Evolutionary conservation across 163 green algal species (phyloP), one percentile per base, ranked within the genome.

Genomic region (Scenedesmus sp.): DNA sequence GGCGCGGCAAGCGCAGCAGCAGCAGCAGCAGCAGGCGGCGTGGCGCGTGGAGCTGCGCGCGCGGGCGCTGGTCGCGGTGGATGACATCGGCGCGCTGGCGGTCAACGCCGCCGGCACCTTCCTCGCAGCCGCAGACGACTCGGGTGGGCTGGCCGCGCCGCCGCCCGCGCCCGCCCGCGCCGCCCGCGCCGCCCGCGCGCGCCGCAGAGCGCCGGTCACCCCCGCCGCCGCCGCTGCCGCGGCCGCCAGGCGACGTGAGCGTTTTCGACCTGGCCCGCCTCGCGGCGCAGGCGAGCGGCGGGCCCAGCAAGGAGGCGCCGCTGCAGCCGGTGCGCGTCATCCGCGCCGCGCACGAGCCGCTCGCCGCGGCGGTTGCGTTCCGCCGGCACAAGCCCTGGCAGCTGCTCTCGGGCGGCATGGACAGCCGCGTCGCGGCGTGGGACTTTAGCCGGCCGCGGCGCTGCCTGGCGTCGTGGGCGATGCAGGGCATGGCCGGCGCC

Each of bases 371-470:
- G 2, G 73, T 76, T 2, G 39, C 34, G 13, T 85, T 85, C 34
- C 58, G 80, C n/a, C 7, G 31, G 1, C 64, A 80, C 44, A 80
- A 83, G 39, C 80, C 80, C 50, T 85, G 80, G 80, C 73, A 85
- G 47, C 44, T 85, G 31, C 65, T 85, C 1, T 58, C 48, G 20
- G 74, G 57, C 33, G 80, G 80, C 15, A 39, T 85, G 7, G 80
- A 85, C 69, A 71, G 53, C 24, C 71, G 64, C 6, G 28, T 85
- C 22, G 65, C 80, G 2, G 65, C 65, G 33, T 85, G 80, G 64
- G 80, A 85, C 62, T 83, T 83, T 51, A 83, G 73, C 9, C 60
- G 80, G 34, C 44, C 53, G 3, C 28, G 57, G 20, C 83, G 80
- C 26, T 85, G 80, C 66, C 31, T 77, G 2, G 74, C 75, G 24